Evolutionary conservation across 352 stramenopile species (phyloP).

Genomic region (Globisporangium alternatum): DNA sequence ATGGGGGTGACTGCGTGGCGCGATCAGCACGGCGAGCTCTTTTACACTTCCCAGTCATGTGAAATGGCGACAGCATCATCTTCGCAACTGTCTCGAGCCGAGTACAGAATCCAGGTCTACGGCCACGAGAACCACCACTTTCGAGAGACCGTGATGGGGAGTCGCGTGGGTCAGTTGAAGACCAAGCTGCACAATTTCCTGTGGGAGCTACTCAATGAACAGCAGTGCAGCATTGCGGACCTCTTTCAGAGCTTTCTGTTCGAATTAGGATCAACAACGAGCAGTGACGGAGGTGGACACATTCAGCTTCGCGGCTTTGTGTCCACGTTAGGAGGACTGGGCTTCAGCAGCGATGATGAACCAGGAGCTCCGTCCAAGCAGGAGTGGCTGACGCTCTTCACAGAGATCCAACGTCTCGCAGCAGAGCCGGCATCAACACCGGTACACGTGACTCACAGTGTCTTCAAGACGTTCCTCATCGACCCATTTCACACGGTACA

Average conservation of each 20-base stretch:
- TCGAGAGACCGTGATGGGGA: conserved; percentile 24
- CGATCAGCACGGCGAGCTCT: conserved; percentile 29
- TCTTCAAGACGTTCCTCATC: conserved; percentile 35
- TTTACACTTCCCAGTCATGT: conserved; percentile 22
- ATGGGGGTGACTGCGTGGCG: conserved; percentile 22
- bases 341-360: conserved; percentile 10
- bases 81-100: conserved; percentile 2
- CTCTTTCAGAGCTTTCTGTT: conserved; percentile 22
- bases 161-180: conserved; percentile 22
- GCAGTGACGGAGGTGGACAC: neutral
- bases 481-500: conserved; percentile 40
- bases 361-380: conserved; percentile 23
- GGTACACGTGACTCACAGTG: neutral
- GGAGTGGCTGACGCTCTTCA: conserved; percentile 39
- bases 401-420: conserved; percentile 27
- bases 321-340: conserved; percentile 15
- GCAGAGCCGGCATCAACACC: neutral
- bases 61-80: neutral
- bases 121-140: conserved; percentile 35
- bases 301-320: conserved; percentile 17
- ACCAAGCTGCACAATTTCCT: conserved; percentile 26
- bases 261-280: neutral
- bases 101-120: conserved; percentile 16
- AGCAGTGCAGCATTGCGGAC: conserved; percentile 16
- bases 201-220: conserved; percentile 20